Percentiles rank a stretch among this genome's conserved stretches.
Conservation (phyloP, 2,329 filamentous ascomycete species). For the Monosporascus sp. region DNA sequence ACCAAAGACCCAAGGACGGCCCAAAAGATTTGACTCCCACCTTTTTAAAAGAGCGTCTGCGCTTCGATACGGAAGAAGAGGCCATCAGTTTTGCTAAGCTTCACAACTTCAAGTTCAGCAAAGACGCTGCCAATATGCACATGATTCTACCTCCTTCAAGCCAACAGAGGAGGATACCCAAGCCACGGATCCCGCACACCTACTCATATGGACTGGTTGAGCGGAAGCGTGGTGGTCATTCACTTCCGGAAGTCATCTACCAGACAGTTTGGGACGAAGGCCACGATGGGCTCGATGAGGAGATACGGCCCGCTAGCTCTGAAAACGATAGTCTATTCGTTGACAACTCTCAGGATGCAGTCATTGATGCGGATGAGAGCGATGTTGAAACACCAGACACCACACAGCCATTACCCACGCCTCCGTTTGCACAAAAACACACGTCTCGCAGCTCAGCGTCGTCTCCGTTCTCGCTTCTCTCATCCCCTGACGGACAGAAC, state of each 20-base stretch:
- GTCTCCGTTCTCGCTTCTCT: not conserved
- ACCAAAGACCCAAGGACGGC: conserved; percentile 50
- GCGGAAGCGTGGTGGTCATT: conserved; percentile 47
- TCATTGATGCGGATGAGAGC: conserved; percentile 2
- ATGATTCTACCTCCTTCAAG: conserved; percentile 33
- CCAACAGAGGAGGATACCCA: conserved; percentile 40
- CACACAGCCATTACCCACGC: not conserved
- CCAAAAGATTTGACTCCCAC: conserved; percentile 56
- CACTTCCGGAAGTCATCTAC: conserved; percentile 52
- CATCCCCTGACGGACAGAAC: not conserved
- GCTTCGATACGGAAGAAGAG: conserved; percentile 63
- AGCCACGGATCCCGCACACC: conserved; percentile 45
- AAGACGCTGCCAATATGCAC: conserved; percentile 33
- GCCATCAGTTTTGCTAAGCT: conserved; percentile 59
- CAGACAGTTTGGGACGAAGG: conserved; percentile 41
- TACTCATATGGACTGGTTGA: conserved; percentile 55
- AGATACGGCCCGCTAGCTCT: not conserved
- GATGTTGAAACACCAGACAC: conserved; percentile 8
- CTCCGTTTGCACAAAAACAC: not conserved
- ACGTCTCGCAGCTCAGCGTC: not conserved
- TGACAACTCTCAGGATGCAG: conserved; percentile 8
- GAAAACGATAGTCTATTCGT: conserved; percentile 24
- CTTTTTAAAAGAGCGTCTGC: conserved; percentile 51
- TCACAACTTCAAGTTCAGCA: conserved; percentile 49
- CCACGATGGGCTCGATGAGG: not conserved